Evolutionary conservation across 140 eudicot genomes (phyloP).

Genomic region (Anethum foeniculum): DNA sequence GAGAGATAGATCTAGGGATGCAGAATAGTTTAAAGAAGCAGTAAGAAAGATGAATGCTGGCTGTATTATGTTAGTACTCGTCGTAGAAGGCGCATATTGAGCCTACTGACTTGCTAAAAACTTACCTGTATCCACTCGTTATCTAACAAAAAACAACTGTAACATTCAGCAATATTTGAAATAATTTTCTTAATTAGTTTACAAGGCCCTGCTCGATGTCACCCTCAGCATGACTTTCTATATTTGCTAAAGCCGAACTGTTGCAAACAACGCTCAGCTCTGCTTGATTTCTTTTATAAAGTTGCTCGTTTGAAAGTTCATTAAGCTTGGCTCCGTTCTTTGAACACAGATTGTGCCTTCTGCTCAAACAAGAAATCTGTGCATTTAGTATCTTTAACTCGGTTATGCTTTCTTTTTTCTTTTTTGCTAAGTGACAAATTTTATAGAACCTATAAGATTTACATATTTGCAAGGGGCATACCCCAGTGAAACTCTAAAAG

Average conservation of each 20-base stretch:
- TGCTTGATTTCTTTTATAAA: too few relatives aligned
- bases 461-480: too few relatives aligned
- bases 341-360: not conserved
- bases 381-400: not conserved
- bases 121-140: not conserved
- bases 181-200: not conserved
- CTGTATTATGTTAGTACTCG: not conserved
- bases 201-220: not conserved
- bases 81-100: not conserved
- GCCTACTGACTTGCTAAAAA: not conserved
- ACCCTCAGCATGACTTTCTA: not conserved
- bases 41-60: not conserved
- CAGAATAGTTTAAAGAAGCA: not conserved
- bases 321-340: not conserved
- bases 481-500: too few relatives aligned
- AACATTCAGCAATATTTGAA: not conserved
- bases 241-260: not conserved
- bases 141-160: not conserved
- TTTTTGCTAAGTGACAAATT: too few relatives aligned
- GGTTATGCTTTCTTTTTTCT: not conserved
- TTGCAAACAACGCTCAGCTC: too few relatives aligned
- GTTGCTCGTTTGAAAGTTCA: not conserved
- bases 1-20: not conserved
- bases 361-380: not conserved
- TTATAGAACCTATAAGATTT: too few relatives aligned